Evolutionary conservation across 805 yeast genomes (phyloP).

Genomic region (Blastobotrys robertii): DNA sequence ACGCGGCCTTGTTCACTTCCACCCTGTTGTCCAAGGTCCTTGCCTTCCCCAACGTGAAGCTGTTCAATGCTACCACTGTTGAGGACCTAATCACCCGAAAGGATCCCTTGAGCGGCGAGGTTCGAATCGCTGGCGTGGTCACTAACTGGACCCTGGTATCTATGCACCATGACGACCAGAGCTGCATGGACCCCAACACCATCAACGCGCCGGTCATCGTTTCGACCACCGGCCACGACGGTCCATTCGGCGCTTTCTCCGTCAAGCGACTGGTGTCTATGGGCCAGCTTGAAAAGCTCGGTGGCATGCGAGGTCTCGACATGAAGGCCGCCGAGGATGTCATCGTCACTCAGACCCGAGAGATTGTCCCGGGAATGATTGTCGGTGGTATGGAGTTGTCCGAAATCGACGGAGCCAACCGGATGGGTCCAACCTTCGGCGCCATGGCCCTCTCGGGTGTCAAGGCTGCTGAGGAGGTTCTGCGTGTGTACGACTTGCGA

Average conservation of each 20-base stretch:
- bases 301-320: constrained; percentile 70
- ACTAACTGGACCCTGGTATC: constrained; percentile 78
- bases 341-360: constrained; percentile 60
- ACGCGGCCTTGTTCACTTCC: constrained; percentile 68
- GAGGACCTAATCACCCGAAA: constrained; percentile 71
- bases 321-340: constrained; percentile 73
- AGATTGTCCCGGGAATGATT: constrained; percentile 50
- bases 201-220: constrained; percentile 55
- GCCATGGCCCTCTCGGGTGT: constrained; percentile 75
- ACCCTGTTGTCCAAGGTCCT: constrained; percentile 61
- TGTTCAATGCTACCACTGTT: constrained; percentile 72
- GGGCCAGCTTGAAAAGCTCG: constrained; percentile 39
- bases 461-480: constrained; percentile 52
- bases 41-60: constrained; percentile 61
- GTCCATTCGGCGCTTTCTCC: constrained; percentile 73
- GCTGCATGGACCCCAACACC: constrained; percentile 78
- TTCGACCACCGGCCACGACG: constrained; percentile 74
- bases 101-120: constrained; percentile 43
- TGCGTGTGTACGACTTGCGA: too few species aligned
- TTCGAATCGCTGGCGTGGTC: constrained; percentile 69
- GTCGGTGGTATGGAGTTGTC: constrained; percentile 76
- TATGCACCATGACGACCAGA: constrained; percentile 64
- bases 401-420: constrained; percentile 65
- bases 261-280: constrained; percentile 57
- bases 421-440: constrained; percentile 82